Evolutionary conservation across 2,329 filamentous ascomycete genomes (phyloP), one percentile per base, ranked within the genome.

Genomic region (Leptosphaerulina australis): DNA sequence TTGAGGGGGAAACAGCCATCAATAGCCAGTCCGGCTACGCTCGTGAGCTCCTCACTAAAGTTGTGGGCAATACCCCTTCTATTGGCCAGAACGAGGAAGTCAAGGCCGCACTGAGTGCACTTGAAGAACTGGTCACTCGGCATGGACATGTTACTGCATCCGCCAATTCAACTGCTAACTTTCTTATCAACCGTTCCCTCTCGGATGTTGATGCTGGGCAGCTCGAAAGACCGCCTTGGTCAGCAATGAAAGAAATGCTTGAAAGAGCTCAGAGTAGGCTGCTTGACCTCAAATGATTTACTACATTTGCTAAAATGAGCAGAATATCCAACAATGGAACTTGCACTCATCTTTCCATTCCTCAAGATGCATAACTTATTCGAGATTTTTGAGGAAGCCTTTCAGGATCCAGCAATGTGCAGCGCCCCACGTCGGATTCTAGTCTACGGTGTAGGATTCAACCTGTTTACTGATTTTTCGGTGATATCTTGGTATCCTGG

Each of bases 1-100:
- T 79, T 36, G 79, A 81, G 54, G 79, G 78, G 3, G 78, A 78
- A 41, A 79, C 79, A 0, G 77, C 79, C 2, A 71, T 81, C 15
- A 72, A 71, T 24, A 72, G 75, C 6, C 79, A 81, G 52, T 80
- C 78, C 0, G 74, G 73, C 3, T 76, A 79, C 62, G 78, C 78
- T 63, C 56, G 69, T 60, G 58, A 76, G 71, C 51, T 76, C 70
- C 50, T 79, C 63, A 66, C 76, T 60, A 45, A 74, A 64, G 40
- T 74, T 66, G 59, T 74, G n/a, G 66, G 63, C 4, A 71, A 55
- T 30, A 69, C 62, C 0, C 67, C 68, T 17, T 70, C 67, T 1
- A 70, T 70, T 11, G 65, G 56, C 4, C 64, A 68, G 18, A 72
- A 71, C 48, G 59, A 63, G 14, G 67, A 74, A 31, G 58, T 74